These are phyloP conservation scores for Lentithecium fluviatile DNA, from an alignment of 495 filamentous ascomycete species.

Conservation along the genomic window DNA sequence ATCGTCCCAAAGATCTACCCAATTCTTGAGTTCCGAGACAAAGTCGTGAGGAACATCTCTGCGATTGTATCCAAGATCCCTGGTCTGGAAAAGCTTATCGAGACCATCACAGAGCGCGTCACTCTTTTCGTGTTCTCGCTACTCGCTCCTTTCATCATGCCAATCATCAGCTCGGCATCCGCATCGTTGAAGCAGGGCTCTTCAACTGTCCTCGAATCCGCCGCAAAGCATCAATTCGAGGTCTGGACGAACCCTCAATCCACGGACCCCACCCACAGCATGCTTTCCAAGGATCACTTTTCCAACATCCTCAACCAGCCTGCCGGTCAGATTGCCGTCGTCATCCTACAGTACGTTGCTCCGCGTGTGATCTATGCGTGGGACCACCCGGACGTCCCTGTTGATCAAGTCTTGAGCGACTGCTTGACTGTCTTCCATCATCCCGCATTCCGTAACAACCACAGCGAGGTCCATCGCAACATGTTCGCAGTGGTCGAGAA, in stretches of 20 bases:
- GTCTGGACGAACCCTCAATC: constrained; percentile 84
- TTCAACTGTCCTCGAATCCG: constrained; percentile 72
- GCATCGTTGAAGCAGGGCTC: constrained; percentile 81
- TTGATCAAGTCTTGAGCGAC: constrained; percentile 76
- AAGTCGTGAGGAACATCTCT: constrained; percentile 79
- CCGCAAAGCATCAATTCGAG: constrained; percentile 81
- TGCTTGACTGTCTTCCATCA: constrained; percentile 82
- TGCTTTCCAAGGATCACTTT: constrained; percentile 96
- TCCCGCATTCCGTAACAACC: constrained; percentile 70
- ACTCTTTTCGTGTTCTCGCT: constrained; percentile 88
- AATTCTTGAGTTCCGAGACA: constrained; percentile 90
- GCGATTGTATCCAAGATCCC: constrained; percentile 88
- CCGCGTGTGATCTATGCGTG: constrained; percentile 87
- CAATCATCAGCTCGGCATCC: constrained; percentile 84
- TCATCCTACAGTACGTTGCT: constrained; percentile 77
- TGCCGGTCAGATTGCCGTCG: constrained; percentile 76
- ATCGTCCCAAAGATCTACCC: constrained; percentile 85
- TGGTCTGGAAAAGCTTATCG: constrained; percentile 78
- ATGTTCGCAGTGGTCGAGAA: constrained; percentile 82
- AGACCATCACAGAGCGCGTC: constrained; percentile 87
- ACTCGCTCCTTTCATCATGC: constrained; percentile 82
- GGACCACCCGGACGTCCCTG: constrained; percentile 77
- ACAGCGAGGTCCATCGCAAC: constrained; percentile 70
- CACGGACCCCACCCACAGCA: constrained; percentile 89
- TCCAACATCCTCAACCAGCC: constrained; percentile 87